phyloP scores from a whole-genome alignment of 352 stramenopile genomes.

The Salisapilia sapeloensis region DNA sequence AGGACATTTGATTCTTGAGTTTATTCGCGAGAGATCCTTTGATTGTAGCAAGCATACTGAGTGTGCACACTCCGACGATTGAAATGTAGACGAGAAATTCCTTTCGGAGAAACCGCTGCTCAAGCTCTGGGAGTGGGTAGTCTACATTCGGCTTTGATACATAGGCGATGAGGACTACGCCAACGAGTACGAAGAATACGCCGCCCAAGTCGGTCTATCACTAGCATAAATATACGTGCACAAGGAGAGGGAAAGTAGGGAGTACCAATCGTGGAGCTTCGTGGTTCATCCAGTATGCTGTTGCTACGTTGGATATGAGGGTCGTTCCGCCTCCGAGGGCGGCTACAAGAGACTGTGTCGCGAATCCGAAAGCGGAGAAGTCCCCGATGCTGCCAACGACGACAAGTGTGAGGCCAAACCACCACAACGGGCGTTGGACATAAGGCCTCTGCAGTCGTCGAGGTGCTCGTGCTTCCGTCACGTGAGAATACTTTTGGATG shows the following conservation, averaged over 20 bases:
- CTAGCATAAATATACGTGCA: background rate
- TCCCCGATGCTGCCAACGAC: constrained; percentile 71
- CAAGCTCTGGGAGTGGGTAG: constrained; percentile 73
- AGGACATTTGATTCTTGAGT: constrained; percentile 74
- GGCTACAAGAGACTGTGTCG: constrained; percentile 78
- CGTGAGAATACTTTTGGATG: constrained; percentile 81
- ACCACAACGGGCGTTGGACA: constrained; percentile 78
- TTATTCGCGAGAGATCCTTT: constrained; percentile 72
- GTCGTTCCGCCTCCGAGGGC: constrained; percentile 73
- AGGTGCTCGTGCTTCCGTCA: constrained; percentile 23
- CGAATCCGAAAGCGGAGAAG: constrained; percentile 81
- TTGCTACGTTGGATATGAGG: constrained; percentile 78
- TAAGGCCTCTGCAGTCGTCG: constrained; percentile 44
- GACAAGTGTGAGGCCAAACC: constrained; percentile 62
- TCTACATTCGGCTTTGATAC: constrained; percentile 75
- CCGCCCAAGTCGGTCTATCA: constrained; percentile 57
- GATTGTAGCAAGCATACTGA: constrained; percentile 80
- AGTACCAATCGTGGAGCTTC: constrained; percentile 50
- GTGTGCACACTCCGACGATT: constrained; percentile 41
- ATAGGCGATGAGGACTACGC: constrained; percentile 74
- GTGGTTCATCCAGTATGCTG: constrained; percentile 69
- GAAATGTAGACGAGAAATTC: constrained; percentile 70
- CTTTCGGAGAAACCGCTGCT: constrained; percentile 61
- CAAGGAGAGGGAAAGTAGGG: background rate
- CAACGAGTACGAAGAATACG: constrained; percentile 74